These are phyloP conservation scores for Kodamaea fukazawae DNA, from an alignment of 805 yeast species.

Conservation along the genomic window DNA sequence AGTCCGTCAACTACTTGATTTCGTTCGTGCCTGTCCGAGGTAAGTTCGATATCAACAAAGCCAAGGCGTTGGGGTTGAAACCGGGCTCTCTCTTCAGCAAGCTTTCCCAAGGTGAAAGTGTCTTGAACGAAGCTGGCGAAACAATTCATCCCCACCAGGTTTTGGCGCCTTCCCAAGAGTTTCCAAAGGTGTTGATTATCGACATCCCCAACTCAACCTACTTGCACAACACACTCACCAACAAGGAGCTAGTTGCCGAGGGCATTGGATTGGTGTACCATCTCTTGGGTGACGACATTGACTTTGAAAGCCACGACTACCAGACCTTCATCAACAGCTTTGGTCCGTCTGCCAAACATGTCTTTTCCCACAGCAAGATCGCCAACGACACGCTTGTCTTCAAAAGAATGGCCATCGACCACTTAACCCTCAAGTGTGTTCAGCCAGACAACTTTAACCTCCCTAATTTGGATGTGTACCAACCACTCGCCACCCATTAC, in stretches of 20 bases:
- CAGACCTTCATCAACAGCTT: constrained; percentile 52
- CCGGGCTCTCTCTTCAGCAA: constrained; percentile 57
- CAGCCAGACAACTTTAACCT: constrained; percentile 45
- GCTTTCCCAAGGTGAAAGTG: constrained; percentile 58
- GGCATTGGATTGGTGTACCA: constrained; percentile 64
- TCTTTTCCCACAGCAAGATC: constrained; percentile 68
- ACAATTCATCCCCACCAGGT: constrained; percentile 68
- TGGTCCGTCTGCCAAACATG: constrained; percentile 52
- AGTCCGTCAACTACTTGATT: constrained; percentile 66
- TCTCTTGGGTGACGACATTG: constrained; percentile 64
- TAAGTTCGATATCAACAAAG: constrained; percentile 64
- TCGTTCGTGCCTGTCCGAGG: constrained; percentile 71
- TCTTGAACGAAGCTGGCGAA: constrained; percentile 58
- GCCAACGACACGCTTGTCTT: constrained; percentile 62
- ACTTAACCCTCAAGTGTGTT: constrained; percentile 56
- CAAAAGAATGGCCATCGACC: constrained; percentile 50
- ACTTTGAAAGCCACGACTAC: constrained; percentile 43
- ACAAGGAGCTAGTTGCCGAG: constrained; percentile 35
- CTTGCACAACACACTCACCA: constrained; percentile 26
- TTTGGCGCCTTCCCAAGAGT: constrained; percentile 55
- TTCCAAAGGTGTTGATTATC: constrained; percentile 60
- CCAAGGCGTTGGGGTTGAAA: constrained; percentile 66
- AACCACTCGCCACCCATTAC: constrained; percentile 11
- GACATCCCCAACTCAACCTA: constrained; percentile 66
- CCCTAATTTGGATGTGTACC: constrained; percentile 25